Evolutionary conservation across 345 rosid genomes (phyloP).

Genomic region (Litchi chinensis): DNA sequence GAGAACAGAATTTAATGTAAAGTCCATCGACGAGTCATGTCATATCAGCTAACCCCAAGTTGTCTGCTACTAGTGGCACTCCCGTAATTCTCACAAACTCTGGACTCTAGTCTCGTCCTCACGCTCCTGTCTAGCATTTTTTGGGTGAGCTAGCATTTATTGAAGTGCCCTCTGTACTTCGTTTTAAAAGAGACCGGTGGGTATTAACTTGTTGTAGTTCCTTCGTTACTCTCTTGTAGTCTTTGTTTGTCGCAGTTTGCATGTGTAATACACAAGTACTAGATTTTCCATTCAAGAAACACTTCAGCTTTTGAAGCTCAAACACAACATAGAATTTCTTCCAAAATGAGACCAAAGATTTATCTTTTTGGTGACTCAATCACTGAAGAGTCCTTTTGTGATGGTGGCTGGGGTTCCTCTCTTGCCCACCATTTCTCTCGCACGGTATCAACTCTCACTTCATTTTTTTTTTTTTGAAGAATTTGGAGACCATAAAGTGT

Average conservation of each 20-base stretch:
- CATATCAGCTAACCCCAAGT: not conserved
- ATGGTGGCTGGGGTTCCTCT: conserved; percentile 86
- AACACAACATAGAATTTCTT: conserved; percentile 7
- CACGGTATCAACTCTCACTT: conserved; percentile 38
- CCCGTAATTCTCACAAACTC: not conserved
- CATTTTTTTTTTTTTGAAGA: not conserved
- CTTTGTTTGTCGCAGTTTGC: not conserved
- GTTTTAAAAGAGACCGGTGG: not conserved
- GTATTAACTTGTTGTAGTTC: no score
- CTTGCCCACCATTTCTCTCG: conserved; percentile 80
- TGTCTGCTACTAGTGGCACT: not conserved
- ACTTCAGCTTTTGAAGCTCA: not conserved
- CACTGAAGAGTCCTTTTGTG: conserved; percentile 71
- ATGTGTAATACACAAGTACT: not conserved
- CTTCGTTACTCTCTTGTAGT: no score
- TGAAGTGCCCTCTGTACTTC: not conserved
- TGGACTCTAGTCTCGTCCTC: not conserved
- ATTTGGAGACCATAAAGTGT: not conserved
- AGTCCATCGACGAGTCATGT: not conserved
- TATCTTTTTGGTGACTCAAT: conserved; percentile 91
- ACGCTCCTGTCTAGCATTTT: not conserved
- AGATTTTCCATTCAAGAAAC: not conserved
- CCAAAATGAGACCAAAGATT: conserved; percentile 69
- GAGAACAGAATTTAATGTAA: conserved; percentile 16
- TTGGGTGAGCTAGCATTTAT: not conserved